Evolutionary conservation across 139 green algal genomes (phyloP).

Genomic region (Spirogloea muscicola): DNA sequence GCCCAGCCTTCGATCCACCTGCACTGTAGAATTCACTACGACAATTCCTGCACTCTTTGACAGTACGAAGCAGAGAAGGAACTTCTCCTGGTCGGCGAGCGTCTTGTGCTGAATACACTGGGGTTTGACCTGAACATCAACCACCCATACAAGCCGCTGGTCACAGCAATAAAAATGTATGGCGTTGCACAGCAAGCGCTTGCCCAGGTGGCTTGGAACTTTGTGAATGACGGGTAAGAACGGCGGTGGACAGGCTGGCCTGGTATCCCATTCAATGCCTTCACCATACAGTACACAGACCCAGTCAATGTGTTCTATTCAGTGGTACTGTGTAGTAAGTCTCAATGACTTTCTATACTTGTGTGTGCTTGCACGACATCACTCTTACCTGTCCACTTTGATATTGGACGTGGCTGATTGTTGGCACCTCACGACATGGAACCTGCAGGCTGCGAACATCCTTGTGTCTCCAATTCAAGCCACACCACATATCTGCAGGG

Average conservation of each 20-base stretch:
- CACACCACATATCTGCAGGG: constrained; percentile 39
- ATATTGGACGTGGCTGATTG: too few species aligned
- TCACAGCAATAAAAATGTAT: constrained; percentile 39
- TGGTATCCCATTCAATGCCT: not conserved
- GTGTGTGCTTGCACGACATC: too few species aligned
- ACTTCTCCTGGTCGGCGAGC: constrained; percentile 45
- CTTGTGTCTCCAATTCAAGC: constrained; percentile 45
- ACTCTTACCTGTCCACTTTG: too few species aligned
- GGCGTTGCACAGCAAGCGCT: constrained; percentile 22
- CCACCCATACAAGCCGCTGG: constrained; percentile 55
- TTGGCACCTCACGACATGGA: too few species aligned
- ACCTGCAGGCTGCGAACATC: constrained; percentile 50
- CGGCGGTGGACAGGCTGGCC: not conserved
- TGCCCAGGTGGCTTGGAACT: constrained; percentile 57
- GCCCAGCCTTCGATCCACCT: too few species aligned
- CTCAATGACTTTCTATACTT: too few species aligned
- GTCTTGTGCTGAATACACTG: constrained; percentile 50
- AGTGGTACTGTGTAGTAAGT: too few species aligned
- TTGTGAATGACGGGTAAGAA: constrained; percentile 57
- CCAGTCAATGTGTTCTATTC: too few species aligned
- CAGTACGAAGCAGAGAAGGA: constrained; percentile 48
- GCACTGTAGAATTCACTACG: too few species aligned
- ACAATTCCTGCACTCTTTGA: too few species aligned
- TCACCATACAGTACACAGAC: not conserved
- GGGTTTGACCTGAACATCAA: constrained; percentile 56